Evolutionary conservation across 2,329 filamentous ascomycete species (phyloP).

Genomic region (Rosellinia necatrix): DNA sequence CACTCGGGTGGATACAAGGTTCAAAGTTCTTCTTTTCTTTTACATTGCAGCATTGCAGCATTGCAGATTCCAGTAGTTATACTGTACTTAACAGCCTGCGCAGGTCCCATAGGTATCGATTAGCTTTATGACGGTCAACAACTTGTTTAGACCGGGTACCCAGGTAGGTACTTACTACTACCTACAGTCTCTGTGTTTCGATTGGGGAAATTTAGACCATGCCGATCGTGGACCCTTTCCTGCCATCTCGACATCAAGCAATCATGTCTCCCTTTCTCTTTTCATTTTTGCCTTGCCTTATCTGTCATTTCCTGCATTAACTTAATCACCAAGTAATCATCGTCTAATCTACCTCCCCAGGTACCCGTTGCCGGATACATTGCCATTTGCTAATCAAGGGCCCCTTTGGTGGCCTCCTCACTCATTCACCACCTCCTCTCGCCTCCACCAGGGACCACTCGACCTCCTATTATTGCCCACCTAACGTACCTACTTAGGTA

Average conservation of each 20-base stretch:
- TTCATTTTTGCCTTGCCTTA: slow-evolving; percentile 14
- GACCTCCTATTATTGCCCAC: not conserved
- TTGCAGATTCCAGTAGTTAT: too few species aligned
- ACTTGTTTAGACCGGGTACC: too few species aligned
- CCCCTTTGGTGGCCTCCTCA: not conserved
- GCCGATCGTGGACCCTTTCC: slow-evolving; percentile 17
- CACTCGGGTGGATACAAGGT: too few species aligned
- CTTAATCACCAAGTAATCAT: slow-evolving; percentile 1
- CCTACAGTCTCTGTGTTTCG: not conserved
- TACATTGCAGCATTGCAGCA: too few species aligned
- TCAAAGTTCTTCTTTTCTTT: too few species aligned
- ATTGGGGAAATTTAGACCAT: slow-evolving; percentile 15
- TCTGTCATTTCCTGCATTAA: slow-evolving; percentile 5
- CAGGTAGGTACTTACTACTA: too few species aligned
- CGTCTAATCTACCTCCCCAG: too few species aligned
- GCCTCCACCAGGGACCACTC: not conserved
- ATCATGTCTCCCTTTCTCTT: slow-evolving; percentile 18
- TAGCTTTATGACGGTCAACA: too few species aligned
- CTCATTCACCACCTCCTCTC: not conserved
- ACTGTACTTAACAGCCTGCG: too few species aligned
- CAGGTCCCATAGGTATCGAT: too few species aligned
- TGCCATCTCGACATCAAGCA: slow-evolving; percentile 10
- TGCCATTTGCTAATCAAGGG: not conserved
- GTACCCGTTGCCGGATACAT: slow-evolving; percentile 3
- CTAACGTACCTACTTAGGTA: not conserved